Evolutionary conservation across 2,329 filamentous ascomycete species (phyloP).

Genomic region (Colletotrichum filicis): DNA sequence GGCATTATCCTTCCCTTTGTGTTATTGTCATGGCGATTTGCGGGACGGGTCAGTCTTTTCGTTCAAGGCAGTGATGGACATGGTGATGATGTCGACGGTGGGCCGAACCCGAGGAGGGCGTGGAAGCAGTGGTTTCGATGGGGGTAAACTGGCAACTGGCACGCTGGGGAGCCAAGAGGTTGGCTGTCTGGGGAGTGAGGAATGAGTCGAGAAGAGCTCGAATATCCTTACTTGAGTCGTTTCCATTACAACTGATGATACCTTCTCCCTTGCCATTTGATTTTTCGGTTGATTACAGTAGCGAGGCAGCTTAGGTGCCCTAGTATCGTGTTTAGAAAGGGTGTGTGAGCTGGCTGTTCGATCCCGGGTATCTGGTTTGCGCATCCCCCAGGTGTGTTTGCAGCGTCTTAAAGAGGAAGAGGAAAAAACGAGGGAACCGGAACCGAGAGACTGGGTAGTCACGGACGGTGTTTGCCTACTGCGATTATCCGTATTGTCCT

Average conservation of each 20-base stretch:
- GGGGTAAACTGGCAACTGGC: background rate
- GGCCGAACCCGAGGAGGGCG: background rate
- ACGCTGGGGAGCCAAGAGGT: background rate
- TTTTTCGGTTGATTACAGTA: background rate
- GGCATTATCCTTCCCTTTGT: background rate
- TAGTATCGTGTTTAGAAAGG: background rate
- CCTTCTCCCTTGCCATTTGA: background rate
- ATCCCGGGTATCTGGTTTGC: background rate
- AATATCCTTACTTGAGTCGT: background rate
- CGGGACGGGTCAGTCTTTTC: background rate
- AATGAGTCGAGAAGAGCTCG: background rate
- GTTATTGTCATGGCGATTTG: background rate
- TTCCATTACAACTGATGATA: background rate
- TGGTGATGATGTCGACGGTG: conserved; percentile 15
- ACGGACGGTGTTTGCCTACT: background rate
- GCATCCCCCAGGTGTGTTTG: background rate
- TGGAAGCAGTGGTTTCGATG: background rate
- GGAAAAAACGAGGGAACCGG: conserved; percentile 1
- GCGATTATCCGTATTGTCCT: background rate
- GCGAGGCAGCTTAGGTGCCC: background rate
- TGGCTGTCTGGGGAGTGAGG: background rate
- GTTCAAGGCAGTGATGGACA: background rate
- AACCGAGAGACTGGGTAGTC: conserved; percentile 6
- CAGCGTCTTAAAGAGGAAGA: background rate
- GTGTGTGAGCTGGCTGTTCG: background rate